Conservation (phyloP, 768 basidiomycete species). For the Cubamyces lactineus region DNA sequence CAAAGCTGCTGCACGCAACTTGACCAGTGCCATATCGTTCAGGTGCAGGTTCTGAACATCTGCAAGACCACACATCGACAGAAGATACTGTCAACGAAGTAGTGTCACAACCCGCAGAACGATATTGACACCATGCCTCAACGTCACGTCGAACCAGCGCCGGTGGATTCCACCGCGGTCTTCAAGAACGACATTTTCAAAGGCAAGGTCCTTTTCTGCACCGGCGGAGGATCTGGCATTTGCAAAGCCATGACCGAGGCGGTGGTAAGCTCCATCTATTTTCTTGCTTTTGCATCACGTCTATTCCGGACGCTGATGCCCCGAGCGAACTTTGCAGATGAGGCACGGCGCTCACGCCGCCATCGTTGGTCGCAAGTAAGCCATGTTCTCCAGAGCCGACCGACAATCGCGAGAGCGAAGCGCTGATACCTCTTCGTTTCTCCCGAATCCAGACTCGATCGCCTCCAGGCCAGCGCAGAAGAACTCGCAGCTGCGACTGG, state of each 20-base stretch:
- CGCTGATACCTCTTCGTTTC: not conserved
- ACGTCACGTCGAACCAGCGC: constrained; percentile 44
- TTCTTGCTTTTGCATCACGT: not conserved
- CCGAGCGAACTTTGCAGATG: constrained; percentile 65
- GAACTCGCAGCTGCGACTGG: constrained; percentile 76
- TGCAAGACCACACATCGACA: not conserved
- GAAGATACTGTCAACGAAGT: no score
- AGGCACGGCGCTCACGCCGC: constrained; percentile 77
- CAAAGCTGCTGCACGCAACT: not conserved
- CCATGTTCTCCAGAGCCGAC: constrained; percentile 14
- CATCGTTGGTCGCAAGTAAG: constrained; percentile 89
- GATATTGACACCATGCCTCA: constrained; percentile 4
- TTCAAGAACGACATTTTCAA: constrained; percentile 86
- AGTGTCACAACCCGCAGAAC: no score
- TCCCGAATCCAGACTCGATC: constrained; percentile 58
- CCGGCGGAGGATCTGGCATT: constrained; percentile 92
- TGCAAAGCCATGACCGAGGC: constrained; percentile 87
- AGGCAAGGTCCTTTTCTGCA: constrained; percentile 89
- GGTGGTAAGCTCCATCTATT: constrained; percentile 54
- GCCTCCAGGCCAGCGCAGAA: constrained; percentile 67
- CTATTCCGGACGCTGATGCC: not conserved
- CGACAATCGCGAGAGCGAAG: not conserved
- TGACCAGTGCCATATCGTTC: not conserved
- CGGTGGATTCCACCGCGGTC: constrained; percentile 56
- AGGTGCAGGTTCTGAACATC: not conserved